A percentile compares a stretch with the other conserved stretches of the same genome.
phyloP scores from a whole-genome alignment of 2,329 filamentous ascomycete genomes.

The Parastagonospora avenae region DNA sequence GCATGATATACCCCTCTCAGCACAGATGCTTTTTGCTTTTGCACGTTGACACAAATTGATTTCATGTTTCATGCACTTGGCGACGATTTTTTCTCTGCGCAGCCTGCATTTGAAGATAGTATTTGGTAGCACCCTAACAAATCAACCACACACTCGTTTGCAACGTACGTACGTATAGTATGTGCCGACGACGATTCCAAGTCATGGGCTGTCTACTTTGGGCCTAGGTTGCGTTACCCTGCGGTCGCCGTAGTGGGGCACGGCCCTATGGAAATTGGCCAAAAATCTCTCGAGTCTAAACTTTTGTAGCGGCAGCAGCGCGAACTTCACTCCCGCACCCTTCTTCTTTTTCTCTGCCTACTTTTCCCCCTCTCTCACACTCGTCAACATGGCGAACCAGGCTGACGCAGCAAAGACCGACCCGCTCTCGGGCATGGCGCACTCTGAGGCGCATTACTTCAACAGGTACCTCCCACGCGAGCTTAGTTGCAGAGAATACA shows the following conservation, averaged over 20 bases:
- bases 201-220: slow-evolving; percentile 7
- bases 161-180: background rate
- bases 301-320: slow-evolving; percentile 15
- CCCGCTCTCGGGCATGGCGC: slow-evolving; percentile 72
- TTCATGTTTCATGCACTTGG: too few species aligned
- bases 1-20: slow-evolving; percentile 42
- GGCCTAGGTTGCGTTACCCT: slow-evolving; percentile 8
- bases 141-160: background rate
- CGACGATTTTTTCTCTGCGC: too few species aligned
- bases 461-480: slow-evolving; percentile 71
- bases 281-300: slow-evolving; percentile 37
- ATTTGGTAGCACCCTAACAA: background rate
- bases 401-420: slow-evolving; percentile 34
- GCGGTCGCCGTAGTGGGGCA: slow-evolving; percentile 16
- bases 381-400: slow-evolving; percentile 32
- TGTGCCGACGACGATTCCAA: background rate
- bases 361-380: slow-evolving; percentile 1
- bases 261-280: slow-evolving; percentile 16
- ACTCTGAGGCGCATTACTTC: slow-evolving; percentile 99
- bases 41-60: too few species aligned
- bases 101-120: background rate
- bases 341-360: slow-evolving; percentile 4
- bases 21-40: background rate
- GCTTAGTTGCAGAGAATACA: slow-evolving; percentile 20
- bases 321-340: slow-evolving; percentile 11